These are phyloP conservation scores for Phaeoacremonium minimum DNA, from an alignment of 2,329 filamentous ascomycete genomes.

Conservation along the genomic window DNA sequence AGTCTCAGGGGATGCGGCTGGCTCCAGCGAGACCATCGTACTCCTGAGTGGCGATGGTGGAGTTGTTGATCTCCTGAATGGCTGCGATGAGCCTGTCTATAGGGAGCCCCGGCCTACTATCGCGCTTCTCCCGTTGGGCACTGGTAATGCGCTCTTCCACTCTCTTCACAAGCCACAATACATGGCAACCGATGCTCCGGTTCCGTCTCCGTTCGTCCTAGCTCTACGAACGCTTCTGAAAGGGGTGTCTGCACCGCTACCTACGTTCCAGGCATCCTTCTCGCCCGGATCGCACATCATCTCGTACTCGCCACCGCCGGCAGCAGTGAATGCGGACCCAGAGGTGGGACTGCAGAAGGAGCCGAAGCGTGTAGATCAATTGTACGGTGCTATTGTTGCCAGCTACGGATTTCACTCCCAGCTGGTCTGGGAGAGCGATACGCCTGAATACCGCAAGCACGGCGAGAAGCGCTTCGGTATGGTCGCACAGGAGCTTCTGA, in stretches of 20 bases:
- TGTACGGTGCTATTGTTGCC: slow-evolving; percentile 77
- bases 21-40: slow-evolving; percentile 54
- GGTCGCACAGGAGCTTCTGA: slow-evolving; percentile 73
- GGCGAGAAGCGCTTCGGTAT: slow-evolving; percentile 78
- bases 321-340: slow-evolving; percentile 1
- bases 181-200: slow-evolving; percentile 16
- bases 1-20: slow-evolving; percentile 21
- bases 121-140: slow-evolving; percentile 56
- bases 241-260: slow-evolving; percentile 52
- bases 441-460: slow-evolving; percentile 70
- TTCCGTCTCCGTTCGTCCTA: slow-evolving; percentile 37
- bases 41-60: slow-evolving; percentile 88
- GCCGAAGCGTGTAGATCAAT: slow-evolving; percentile 27
- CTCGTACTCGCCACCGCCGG: slow-evolving; percentile 21
- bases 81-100: slow-evolving; percentile 24
- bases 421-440: slow-evolving; percentile 88
- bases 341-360: slow-evolving; percentile 16
- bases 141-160: slow-evolving; percentile 62
- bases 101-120: slow-evolving; percentile 34
- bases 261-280: slow-evolving; percentile 59
- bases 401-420: slow-evolving; percentile 89
- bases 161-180: slow-evolving; percentile 58
- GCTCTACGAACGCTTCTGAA: slow-evolving; percentile 49
- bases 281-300: slow-evolving; percentile 50
- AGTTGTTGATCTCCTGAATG: slow-evolving; percentile 76